phyloP scores from a whole-genome alignment of 2,329 filamentous ascomycete species.

The Plectosphaerella sp. region DNA sequence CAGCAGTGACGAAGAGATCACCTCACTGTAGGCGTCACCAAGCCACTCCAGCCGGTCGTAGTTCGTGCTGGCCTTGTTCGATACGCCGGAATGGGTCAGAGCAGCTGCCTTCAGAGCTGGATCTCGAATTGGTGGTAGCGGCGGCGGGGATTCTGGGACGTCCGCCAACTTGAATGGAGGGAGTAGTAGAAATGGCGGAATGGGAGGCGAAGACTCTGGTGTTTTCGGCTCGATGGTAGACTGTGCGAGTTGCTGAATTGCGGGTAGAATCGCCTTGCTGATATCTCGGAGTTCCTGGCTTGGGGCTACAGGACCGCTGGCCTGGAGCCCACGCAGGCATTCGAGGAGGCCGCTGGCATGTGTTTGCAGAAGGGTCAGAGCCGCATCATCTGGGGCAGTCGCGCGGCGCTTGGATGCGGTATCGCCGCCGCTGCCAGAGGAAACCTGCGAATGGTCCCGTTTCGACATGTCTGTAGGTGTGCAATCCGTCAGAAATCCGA shows the following conservation, averaged over 20 bases:
- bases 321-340: constrained; percentile 23
- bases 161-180: constrained; percentile 47
- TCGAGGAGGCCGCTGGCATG: constrained; percentile 33
- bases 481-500: too few species aligned
- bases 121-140: constrained; percentile 58
- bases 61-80: constrained; percentile 31
- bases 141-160: constrained; percentile 44
- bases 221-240: too few species aligned
- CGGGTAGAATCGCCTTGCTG: constrained; percentile 20
- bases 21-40: constrained; percentile 80
- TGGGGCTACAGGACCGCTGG: too few species aligned
- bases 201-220: constrained; percentile 2
- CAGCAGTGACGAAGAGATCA: constrained; percentile 72
- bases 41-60: constrained; percentile 89
- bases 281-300: constrained; percentile 8
- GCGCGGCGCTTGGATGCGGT: not conserved
- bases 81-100: constrained; percentile 61
- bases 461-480: not conserved
- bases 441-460: not conserved
- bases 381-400: constrained; percentile 8
- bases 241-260: constrained; percentile 15
- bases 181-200: constrained; percentile 14
- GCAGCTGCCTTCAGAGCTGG: constrained; percentile 54
- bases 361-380: constrained; percentile 22
- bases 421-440: not conserved